These are phyloP conservation scores for Xerocomus nothofagi DNA, from an alignment of 1,284 basidiomycete genomes.

Conservation along the genomic window DNA sequence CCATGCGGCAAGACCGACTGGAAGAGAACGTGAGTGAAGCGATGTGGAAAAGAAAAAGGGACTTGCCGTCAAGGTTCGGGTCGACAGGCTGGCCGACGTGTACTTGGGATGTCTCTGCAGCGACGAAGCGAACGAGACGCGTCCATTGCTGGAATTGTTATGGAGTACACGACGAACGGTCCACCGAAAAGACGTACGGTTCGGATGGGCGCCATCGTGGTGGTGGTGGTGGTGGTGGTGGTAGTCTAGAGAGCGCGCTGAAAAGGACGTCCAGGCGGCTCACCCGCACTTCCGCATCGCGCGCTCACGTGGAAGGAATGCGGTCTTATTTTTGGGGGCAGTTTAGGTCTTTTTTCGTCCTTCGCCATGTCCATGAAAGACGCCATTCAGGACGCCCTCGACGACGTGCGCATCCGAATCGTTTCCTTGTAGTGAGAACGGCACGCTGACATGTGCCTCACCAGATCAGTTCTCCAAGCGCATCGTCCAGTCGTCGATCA, in stretches of 20 bases:
- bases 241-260: background rate
- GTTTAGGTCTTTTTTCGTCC: slow-evolving; percentile 14
- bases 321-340: slow-evolving; percentile 10
- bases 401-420: slow-evolving; percentile 50
- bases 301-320: slow-evolving; percentile 26
- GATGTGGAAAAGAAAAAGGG: background rate
- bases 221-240: slow-evolving; percentile 11
- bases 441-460: slow-evolving; percentile 14
- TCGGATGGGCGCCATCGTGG: slow-evolving; percentile 64
- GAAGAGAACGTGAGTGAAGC: slow-evolving; percentile 5
- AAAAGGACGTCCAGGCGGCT: slow-evolving; percentile 11
- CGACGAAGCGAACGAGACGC: slow-evolving; percentile 81
- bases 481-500: slow-evolving; percentile 48
- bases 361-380: slow-evolving; percentile 38
- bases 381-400: slow-evolving; percentile 59
- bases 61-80: slow-evolving; percentile 59
- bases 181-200: slow-evolving; percentile 43
- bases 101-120: slow-evolving; percentile 69
- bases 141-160: slow-evolving; percentile 60
- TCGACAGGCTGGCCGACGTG: slow-evolving; percentile 81
- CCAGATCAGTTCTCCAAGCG: slow-evolving; percentile 62
- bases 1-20: slow-evolving; percentile 68
- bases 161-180: slow-evolving; percentile 1
- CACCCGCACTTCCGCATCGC: slow-evolving; percentile 19
- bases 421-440: background rate